Conservation (phyloP, 805 yeast genomes). For the Dipodascus geniculatus region DNA sequence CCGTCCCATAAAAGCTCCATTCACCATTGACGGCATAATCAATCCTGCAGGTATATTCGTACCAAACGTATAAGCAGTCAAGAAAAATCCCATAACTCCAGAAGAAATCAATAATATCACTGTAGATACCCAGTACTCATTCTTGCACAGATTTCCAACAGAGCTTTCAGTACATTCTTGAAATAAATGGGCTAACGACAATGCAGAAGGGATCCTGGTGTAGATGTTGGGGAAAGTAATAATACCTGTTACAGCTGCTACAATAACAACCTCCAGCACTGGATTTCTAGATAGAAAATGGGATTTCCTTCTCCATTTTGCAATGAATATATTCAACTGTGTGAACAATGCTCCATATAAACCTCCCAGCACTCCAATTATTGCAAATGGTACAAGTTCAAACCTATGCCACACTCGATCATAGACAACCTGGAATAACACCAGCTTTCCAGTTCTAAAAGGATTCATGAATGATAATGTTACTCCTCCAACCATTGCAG, state of each 20-base stretch:
- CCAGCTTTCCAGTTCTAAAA: constrained; percentile 37
- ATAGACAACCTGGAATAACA: constrained; percentile 56
- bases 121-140: constrained; percentile 12
- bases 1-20: constrained; percentile 91
- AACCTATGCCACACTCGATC: constrained; percentile 61
- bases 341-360: constrained; percentile 45
- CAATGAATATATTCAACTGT: constrained; percentile 35
- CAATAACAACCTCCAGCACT: constrained; percentile 35
- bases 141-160: constrained; percentile 21
- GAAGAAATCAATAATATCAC: constrained; percentile 28
- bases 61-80: constrained; percentile 63
- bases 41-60: constrained; percentile 85
- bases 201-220: constrained; percentile 42
- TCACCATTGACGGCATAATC: constrained; percentile 93
- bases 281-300: constrained; percentile 15
- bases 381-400: constrained; percentile 62
- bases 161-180: constrained; percentile 44
- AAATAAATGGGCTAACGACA: constrained; percentile 48
- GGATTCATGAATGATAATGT: constrained; percentile 43
- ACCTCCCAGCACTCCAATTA: constrained; percentile 64
- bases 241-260: constrained; percentile 41
- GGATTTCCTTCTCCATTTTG: constrained; percentile 18
- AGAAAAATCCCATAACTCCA: constrained; percentile 39
- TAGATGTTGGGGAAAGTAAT: constrained; percentile 45
- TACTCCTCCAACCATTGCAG: constrained; percentile 63